Evolutionary conservation across 495 filamentous ascomycete genomes (phyloP), one percentile per base, ranked within the genome.

Genomic region (Friedmanniomyces endolithicus): DNA sequence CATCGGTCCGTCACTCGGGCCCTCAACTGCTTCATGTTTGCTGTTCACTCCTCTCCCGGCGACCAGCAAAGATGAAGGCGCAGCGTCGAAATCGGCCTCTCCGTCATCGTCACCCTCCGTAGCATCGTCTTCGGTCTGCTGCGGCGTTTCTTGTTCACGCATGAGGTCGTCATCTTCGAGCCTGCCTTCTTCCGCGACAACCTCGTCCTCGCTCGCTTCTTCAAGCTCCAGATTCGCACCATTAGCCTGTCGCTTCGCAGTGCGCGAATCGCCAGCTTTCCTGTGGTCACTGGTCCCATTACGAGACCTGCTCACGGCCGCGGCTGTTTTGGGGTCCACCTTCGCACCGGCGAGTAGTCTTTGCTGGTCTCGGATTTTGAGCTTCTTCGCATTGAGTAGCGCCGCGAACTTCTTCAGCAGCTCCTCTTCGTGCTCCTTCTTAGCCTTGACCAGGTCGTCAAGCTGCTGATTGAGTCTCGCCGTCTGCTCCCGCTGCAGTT

Each of bases 321-420:
- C 60, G 59, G 62, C 65, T 16, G 55, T 56, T 0, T 67, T 62
- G 0, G 73, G 67, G 63, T 85, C 78, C 9, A 78, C 66, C 35
- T 75, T 80, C 7, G 80, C 77, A n/a, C 73, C 71, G 16, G 74
- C 76, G 6, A 92, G 66, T 9, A 89, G 61, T 19, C 82, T 75
- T 57, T 88, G 83, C 65, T 92, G 86, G 57, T 90, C 84, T 27
- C 87, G 72, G 22, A 95, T 90, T 68, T 92, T 94, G n/a, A 86
- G 72, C 68, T 95, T 95, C 69, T 95, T 95, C 61, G 83, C 81
- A 59, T 95, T 95, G 0, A 95, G 67, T 1, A 94, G 67, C 19
- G 77, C 73, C 33, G 75, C 75, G 52, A 88, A 87, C 64, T 86
- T 88, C 35, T 78, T 74, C 2, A 94, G 68, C 6, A 94, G 66